Evolutionary conservation across 139 green algal genomes (phyloP).

Genomic region (Auxenochlorella pyrenoidosa): DNA sequence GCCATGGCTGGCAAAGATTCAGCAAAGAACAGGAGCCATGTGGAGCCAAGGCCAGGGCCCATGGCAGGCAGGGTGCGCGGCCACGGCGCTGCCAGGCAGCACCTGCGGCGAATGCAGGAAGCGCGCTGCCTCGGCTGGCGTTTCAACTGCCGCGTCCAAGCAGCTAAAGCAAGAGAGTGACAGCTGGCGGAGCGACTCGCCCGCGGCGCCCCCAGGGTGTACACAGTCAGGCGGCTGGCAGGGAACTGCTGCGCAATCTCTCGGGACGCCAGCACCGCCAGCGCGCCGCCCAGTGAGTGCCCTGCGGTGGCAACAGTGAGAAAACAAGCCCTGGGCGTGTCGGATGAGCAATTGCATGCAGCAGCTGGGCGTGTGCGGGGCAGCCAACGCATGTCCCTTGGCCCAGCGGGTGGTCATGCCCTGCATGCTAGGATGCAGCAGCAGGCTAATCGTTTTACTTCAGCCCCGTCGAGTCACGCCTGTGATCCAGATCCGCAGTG

Average conservation of each 20-base stretch:
- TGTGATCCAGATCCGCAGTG: conserved; percentile 23
- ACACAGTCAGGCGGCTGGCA: background rate
- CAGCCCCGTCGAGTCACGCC: no score
- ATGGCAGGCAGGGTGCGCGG: no score
- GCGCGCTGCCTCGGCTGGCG: no score
- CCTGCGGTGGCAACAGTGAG: background rate
- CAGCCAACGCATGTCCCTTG: no score
- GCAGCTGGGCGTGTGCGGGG: background rate
- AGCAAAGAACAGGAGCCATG: no score
- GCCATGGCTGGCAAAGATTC: background rate
- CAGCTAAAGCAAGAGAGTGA: no score
- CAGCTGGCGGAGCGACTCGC: no score
- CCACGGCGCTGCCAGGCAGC: no score
- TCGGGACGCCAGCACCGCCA: conserved; percentile 15
- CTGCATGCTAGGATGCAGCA: background rate
- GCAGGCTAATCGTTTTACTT: no score
- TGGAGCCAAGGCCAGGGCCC: background rate
- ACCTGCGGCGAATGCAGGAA: background rate
- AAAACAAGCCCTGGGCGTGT: background rate
- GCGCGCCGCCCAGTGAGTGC: conserved; percentile 27
- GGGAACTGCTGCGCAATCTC: background rate
- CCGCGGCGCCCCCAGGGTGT: conserved; percentile 3
- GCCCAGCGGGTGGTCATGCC: background rate
- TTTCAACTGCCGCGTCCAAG: no score
- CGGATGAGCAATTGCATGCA: background rate